Base-by-base conservation (phyloP, 441 rosid species). In the Melastoma candidum region DNA sequence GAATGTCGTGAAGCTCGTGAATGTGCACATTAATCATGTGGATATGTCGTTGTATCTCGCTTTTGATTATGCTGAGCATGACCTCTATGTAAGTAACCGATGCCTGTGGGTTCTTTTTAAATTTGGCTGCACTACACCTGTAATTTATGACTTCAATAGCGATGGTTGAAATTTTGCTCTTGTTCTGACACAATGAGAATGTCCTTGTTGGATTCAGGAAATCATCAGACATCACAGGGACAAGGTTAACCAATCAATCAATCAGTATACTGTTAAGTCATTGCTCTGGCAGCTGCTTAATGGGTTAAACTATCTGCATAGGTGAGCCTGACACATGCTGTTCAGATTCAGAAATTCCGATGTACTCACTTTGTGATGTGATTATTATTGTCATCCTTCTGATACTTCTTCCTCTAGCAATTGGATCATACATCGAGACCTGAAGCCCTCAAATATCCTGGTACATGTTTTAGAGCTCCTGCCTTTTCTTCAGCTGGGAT, bases 351-450 rank as follows among this genome's bases (percentile, higher is more conserved):
- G 7, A 39, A 53, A n/a, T 12, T n/a, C 8, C 10, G 26, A 46
- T 9, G 7, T 39, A 43, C 8, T 58, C 48, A 17, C 45, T 41
- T 27, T 43, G 25, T 41, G 12, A 5, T 26, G 3, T 48, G 39
- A 43, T 49, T 14, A 44, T 41, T 22, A 24, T 9, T 1, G 12
- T 32, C 56, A 13, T 44, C 22, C 26, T 39, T 8, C 9, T 41
- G 22, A 17, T 17, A 17, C 22, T 17, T 9, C 24, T 50, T 60
- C 49, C 45, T 50, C 49, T 54, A 79, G 97, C 63, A 93, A 93
- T 63, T 93, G 98, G 98, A 93, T 93, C 69, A 81, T 93, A 46
- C 99, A 93, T 74, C 83, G 97, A 58, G 99, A 93, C 66, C 76
- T 93, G 47, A 89, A 89, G 74, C 99, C 99, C 2, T 93, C 99